These are phyloP conservation scores for Polytrichum commune DNA, from an alignment of 225 moss, liverwort and hornwort species.

Conservation along the genomic window DNA sequence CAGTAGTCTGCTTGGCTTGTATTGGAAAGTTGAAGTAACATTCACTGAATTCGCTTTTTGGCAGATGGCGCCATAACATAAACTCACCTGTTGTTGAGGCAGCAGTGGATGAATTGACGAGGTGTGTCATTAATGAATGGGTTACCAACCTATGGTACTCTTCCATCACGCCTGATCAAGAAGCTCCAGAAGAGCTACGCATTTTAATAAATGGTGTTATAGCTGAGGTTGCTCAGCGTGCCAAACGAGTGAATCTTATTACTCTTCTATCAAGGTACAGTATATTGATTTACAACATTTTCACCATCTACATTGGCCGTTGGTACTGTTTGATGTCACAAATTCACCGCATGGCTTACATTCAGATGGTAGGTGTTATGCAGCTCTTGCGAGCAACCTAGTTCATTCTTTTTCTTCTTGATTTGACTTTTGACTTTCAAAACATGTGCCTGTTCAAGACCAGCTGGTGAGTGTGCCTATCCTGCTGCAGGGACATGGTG, in stretches of 20 bases:
- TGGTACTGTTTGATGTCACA: no score
- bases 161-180: conserved; percentile 70
- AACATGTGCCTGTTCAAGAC: no score
- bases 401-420: no score
- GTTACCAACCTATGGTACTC: conserved; percentile 88
- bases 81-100: conserved; percentile 80
- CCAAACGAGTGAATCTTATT: conserved; percentile 79
- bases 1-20: no score
- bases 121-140: conserved; percentile 71
- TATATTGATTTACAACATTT: not conserved
- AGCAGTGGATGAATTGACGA: conserved; percentile 77
- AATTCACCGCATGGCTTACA: not conserved
- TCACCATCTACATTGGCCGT: not conserved
- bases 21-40: no score
- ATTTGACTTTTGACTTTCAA: no score
- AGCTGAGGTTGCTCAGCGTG: conserved; percentile 66
- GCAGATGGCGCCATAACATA: conserved; percentile 60
- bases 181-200: conserved; percentile 81
- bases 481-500: conserved; percentile 61
- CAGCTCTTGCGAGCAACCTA: not conserved
- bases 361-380: not conserved
- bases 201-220: conserved; percentile 67
- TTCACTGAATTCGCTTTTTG: not conserved
- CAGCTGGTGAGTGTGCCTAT: not conserved
- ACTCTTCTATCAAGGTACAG: conserved; percentile 42